Evolutionary conservation across 2,329 filamentous ascomycete genomes (phyloP), one percentile per base, ranked within the genome.

Genomic region (Calonectria pseudoturangicola): DNA sequence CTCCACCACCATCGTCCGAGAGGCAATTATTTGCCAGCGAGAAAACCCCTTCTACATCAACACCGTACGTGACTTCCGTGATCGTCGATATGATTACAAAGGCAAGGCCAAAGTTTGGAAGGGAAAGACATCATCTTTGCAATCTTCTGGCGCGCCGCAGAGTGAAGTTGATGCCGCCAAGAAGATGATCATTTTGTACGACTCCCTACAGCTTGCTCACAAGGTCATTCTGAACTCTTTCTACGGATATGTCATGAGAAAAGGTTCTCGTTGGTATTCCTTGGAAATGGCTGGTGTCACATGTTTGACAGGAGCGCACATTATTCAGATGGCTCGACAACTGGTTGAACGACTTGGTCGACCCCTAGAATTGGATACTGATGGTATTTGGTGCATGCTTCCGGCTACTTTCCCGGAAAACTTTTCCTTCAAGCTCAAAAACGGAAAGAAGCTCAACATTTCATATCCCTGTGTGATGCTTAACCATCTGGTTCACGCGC

Each of bases 191-290:
- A 89, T 98, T 60, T 86, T 99, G 5, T 99, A 95, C 82, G 97
- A 99, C 83, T 99, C 97, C 0, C 88, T 99, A 71, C 97, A 99
- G 83, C 88, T 99, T 79, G 97, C 97, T 0, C 97, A 99, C 88
- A 99, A 99, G 84, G 97, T 99, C 86, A 99, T 99, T 89, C 84
- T 99, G 68, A 99, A 99, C 87, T 98, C 95, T 69, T 99, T 99
- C 87, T 99, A 99, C 79, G 97, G 97, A 75, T 99, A 99, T 82
- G 97, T 98, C 83, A 99, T 99, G 97, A 91, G 97, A 86, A 99
- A 99, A 83, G 97, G 97, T 41, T 99, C 97, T 45, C 92, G 97
- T 68, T 99, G 97, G 97, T 99, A 99, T 83, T 99, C 97, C 21
- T 93, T 99, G 90, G 97, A 99, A 83, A 99, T 99, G 97, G 97